Evolutionary conservation across 108 stramenopile genomes (phyloP).

Genomic region (Schizochytrium sp.): DNA sequence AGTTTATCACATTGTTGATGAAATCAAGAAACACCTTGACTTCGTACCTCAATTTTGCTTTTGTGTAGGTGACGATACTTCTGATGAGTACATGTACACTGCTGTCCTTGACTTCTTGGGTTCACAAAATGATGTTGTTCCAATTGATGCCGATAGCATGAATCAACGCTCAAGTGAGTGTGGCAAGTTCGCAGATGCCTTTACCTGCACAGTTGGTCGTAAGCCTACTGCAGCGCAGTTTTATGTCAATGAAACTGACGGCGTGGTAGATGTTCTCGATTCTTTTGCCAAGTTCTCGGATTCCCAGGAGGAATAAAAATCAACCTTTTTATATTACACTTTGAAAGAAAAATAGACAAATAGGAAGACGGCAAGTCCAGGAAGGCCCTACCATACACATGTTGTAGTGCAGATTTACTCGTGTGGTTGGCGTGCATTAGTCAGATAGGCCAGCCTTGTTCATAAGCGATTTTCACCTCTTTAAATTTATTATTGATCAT

Average conservation of each 20-base stretch:
- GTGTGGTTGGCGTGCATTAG: too few relatives aligned
- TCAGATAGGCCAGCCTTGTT: too few relatives aligned
- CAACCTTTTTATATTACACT: too few relatives aligned
- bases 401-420: too few relatives aligned
- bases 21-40: slow-evolving; percentile 33
- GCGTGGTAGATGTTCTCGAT: slow-evolving; percentile 87
- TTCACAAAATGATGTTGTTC: neutral
- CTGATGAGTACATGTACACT: slow-evolving; percentile 79
- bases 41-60: slow-evolving; percentile 55
- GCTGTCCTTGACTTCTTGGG: slow-evolving; percentile 21
- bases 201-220: slow-evolving; percentile 94
- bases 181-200: slow-evolving; percentile 64
- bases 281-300: slow-evolving; percentile 68
- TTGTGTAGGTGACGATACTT: slow-evolving; percentile 76
- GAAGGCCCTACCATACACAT: too few relatives aligned
- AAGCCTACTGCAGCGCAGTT: slow-evolving; percentile 93
- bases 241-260: slow-evolving; percentile 85
- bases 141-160: neutral
- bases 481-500: too few relatives aligned
- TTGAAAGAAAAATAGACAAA: too few relatives aligned
- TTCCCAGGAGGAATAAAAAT: neutral
- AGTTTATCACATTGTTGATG: slow-evolving; percentile 66
- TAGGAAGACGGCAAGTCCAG: too few relatives aligned
- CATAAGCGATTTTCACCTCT: too few relatives aligned
- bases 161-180: neutral